Evolutionary conservation across 352 stramenopile genomes (phyloP).

Genomic region (Phytopythium vexans): DNA sequence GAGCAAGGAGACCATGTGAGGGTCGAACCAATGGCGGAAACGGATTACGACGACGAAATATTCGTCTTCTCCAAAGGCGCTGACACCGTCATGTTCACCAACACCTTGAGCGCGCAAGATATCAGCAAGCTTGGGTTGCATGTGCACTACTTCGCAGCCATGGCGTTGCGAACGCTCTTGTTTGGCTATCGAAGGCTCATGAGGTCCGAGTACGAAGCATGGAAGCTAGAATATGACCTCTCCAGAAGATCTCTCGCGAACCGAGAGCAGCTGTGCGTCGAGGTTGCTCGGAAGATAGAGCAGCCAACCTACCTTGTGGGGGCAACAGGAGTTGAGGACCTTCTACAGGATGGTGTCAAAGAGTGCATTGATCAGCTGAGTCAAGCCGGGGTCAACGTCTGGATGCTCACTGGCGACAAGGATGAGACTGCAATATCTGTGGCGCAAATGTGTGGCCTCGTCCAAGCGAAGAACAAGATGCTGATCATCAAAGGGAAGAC

Average conservation of each 20-base stretch:
- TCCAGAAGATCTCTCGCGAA: constrained; percentile 64
- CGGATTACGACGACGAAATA: constrained; percentile 40
- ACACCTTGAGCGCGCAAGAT: constrained; percentile 61
- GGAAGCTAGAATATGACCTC: constrained; percentile 72
- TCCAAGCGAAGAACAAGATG: constrained; percentile 73
- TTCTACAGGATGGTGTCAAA: constrained; percentile 95
- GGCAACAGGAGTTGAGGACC: constrained; percentile 96
- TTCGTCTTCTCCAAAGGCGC: constrained; percentile 87
- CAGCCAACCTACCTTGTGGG: constrained; percentile 89
- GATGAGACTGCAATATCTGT: constrained; percentile 99
- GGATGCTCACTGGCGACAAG: constrained; percentile 99
- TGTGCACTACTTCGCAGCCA: constrained; percentile 85
- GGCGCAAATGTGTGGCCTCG: constrained; percentile 94
- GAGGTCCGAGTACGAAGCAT: constrained; percentile 55
- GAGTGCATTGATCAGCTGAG: constrained; percentile 95
- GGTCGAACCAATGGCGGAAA: constrained; percentile 16
- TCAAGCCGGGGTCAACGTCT: constrained; percentile 97
- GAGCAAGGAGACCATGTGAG: constrained; percentile 9
- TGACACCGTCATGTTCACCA: constrained; percentile 88
- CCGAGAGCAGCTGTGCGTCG: constrained; percentile 58
- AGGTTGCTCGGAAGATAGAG: constrained; percentile 75
- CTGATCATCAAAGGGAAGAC: constrained; percentile 82
- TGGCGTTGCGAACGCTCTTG: constrained; percentile 84
- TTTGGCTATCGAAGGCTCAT: constrained; percentile 74
- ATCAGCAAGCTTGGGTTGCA: constrained; percentile 76